Base-by-base conservation (phyloP, 2,329 filamentous ascomycete genomes). In the Eutypa lata region DNA sequence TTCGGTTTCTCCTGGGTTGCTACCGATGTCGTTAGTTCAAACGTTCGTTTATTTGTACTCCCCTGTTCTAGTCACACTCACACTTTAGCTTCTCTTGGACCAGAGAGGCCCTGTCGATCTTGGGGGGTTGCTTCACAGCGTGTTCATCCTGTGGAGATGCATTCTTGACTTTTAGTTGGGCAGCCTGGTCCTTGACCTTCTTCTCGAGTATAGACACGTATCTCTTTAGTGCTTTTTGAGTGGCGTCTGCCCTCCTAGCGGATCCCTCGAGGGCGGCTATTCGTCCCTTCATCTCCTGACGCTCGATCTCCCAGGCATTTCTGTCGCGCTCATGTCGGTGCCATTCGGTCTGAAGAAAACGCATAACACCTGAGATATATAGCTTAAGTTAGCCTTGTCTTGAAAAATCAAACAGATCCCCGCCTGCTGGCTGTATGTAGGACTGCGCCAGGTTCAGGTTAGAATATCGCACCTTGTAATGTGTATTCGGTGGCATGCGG, bases 311-410 rank as follows among this genome's bases (percentile, higher is more conserved):
- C 94, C 94, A 99, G 37, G 91, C 88, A 74, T 99, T 99, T 65
- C 94, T 86, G 69, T 97, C 94, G 73, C 94, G 89, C 75, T 99
- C 94, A 72, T 99, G 93, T 62, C 91, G 88, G 74, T 99, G 94
- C 94, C 94, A 99, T 82, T 99, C 93, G 47, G 94, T 94, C 76
- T 99, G 94, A 38, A 99, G 84, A 71, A 99, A 99, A 73, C 94
- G 92, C 94, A 99, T 99, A 37, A 99, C 94, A 68, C 94, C 90
- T 94, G 48, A n/a, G n/a, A n/a, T n/a, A 49, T 18, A 26, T 40
- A 40, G 22, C 6, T 24, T 8, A 35, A n/a, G 31, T 24, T 50
- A 52, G 28, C n/a, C 40, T 44, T 31, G 59, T 62, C 35, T 28
- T 21, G 22, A 13, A 13, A 38, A 16, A 4, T 6, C 7, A 16